These are phyloP conservation scores for Mycena vulgaris DNA, from an alignment of 768 basidiomycete genomes.

Conservation along the genomic window DNA sequence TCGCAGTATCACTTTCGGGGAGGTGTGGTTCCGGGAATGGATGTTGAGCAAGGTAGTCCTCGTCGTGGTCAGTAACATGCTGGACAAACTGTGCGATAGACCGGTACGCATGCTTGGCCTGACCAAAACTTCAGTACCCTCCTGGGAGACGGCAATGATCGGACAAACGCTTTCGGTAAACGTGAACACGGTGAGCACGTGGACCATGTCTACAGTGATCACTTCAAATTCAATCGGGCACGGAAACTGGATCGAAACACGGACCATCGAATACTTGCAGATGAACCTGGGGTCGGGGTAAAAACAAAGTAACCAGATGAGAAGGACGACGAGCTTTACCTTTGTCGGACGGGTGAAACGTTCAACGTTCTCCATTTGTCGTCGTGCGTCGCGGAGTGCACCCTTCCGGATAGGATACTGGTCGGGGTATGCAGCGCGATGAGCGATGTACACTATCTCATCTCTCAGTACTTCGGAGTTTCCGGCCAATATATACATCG, in stretches of 20 bases:
- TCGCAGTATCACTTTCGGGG: slow-evolving; percentile 38
- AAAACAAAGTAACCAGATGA: background rate
- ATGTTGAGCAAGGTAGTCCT: slow-evolving; percentile 54
- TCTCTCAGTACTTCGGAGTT: slow-evolving; percentile 84
- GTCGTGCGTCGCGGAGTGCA: slow-evolving; percentile 58
- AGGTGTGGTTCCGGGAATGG: slow-evolving; percentile 64
- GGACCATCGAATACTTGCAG: slow-evolving; percentile 82
- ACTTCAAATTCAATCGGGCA: background rate
- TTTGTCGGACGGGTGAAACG: slow-evolving; percentile 69
- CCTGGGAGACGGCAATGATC: background rate
- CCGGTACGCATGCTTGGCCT: slow-evolving; percentile 75
- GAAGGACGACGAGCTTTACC: slow-evolving; percentile 45
- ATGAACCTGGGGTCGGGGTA: slow-evolving; percentile 65
- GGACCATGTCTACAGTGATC: slow-evolving; percentile 69
- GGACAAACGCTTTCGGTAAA: slow-evolving; percentile 70
- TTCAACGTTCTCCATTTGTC: slow-evolving; percentile 68
- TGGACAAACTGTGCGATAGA: slow-evolving; percentile 71
- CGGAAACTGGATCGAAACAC: slow-evolving; percentile 31
- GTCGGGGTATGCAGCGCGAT: slow-evolving; percentile 83
- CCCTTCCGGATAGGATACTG: slow-evolving; percentile 73
- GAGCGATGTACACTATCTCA: slow-evolving; percentile 84
- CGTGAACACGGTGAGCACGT: slow-evolving; percentile 81
- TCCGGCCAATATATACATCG: slow-evolving; percentile 80
- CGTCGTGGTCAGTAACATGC: slow-evolving; percentile 62
- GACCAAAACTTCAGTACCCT: background rate